Evolutionary conservation across 345 rosid species (phyloP).

Genomic region (Citrus cavaleriei): DNA sequence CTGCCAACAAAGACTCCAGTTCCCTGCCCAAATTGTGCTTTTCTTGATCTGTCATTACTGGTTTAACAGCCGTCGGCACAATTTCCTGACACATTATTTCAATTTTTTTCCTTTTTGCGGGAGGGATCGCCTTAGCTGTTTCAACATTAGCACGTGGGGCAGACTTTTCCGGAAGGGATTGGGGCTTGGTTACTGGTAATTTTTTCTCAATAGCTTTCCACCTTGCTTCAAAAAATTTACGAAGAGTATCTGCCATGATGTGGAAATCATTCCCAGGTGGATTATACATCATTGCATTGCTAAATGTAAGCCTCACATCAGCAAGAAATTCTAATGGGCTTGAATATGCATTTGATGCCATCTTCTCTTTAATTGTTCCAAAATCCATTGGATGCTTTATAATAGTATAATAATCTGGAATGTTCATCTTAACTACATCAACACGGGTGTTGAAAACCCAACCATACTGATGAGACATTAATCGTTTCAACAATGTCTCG

Average conservation of each 20-base stretch:
- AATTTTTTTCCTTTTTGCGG: conserved; percentile 66
- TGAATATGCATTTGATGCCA: conserved; percentile 59
- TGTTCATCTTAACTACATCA: conserved; percentile 67
- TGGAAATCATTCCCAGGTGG: conserved; percentile 85
- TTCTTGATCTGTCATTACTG: conserved; percentile 58
- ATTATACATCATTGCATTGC: conserved; percentile 89
- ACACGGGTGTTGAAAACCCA: conserved; percentile 93
- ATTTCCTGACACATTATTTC: conserved; percentile 35
- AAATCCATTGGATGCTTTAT: conserved; percentile 94
- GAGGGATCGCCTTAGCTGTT: conserved; percentile 33
- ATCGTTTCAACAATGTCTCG: conserved; percentile 52
- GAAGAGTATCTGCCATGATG: conserved; percentile 73
- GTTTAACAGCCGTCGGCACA: conserved; percentile 44
- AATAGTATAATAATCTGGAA: conserved; percentile 77
- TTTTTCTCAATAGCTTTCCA: conserved; percentile 87
- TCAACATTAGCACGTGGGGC: conserved; percentile 34
- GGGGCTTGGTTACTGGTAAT: conserved; percentile 32
- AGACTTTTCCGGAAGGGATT: conserved; percentile 28
- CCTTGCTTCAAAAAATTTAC: conserved; percentile 68
- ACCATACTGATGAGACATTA: conserved; percentile 72
- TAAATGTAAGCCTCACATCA: conserved; percentile 83
- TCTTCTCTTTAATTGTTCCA: conserved; percentile 67
- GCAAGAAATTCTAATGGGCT: conserved; percentile 71
- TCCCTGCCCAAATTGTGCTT: conserved; percentile 56
- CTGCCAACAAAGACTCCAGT: conserved; percentile 57